These are phyloP conservation scores for Cenchrus purpureus DNA, from an alignment of 176 grass and related monocot genomes.

Conservation along the genomic window DNA sequence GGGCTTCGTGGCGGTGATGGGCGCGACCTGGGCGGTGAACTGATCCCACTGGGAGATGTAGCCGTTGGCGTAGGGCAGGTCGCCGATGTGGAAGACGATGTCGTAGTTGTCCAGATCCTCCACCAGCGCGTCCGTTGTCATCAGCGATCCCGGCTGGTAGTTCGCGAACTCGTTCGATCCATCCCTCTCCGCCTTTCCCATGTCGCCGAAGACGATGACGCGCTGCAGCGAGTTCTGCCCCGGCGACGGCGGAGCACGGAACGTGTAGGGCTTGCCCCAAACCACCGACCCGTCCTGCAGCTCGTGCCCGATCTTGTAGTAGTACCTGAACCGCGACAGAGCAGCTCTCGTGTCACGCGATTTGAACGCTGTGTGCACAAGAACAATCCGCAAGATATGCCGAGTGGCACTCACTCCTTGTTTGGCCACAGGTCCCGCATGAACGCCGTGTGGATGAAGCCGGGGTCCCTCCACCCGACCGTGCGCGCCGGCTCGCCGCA, in stretches of 20 bases:
- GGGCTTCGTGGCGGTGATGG: conserved; percentile 65
- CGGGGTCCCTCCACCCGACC: conserved; percentile 85
- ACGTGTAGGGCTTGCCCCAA: conserved; percentile 73
- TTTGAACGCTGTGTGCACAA: no score
- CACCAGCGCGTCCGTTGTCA: no score
- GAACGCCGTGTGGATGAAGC: conserved; percentile 97
- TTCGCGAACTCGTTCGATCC: no score
- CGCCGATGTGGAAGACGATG: no score
- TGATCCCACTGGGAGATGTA: conserved; percentile 73
- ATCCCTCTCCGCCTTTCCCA: no score
- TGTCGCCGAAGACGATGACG: no score
- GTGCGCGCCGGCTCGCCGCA: conserved; percentile 87
- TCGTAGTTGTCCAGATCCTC: no score
- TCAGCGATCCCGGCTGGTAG: no score
- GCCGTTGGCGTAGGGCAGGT: no score
- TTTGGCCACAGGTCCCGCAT: conserved; percentile 80
- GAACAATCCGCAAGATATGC: no score
- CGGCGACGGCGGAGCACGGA: conserved; percentile 74
- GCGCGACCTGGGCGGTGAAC: conserved; percentile 82
- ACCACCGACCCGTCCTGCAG: conserved; percentile 64
- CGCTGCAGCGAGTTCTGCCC: conserved; percentile 62
- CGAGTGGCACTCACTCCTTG: conserved; percentile 51
- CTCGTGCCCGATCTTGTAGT: conserved; percentile 76
- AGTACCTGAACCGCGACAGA: conserved; percentile 40
- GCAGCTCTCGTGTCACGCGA: no score